Evolutionary conservation across 306 rosid genomes (phyloP).

Genomic region (Heteromeles arbutifolia): DNA sequence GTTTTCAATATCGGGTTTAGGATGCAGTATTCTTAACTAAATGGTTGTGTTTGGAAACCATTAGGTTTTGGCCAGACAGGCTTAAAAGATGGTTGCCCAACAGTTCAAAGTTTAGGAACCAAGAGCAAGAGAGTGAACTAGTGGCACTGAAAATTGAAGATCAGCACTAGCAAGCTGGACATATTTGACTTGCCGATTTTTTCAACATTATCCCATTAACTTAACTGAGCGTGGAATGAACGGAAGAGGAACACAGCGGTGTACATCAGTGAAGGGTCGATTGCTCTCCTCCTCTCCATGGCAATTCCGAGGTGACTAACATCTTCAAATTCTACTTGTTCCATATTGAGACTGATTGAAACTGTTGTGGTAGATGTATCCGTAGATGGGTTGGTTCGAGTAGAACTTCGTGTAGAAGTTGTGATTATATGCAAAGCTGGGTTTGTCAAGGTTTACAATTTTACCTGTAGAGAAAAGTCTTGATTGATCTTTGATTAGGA

Average conservation of each 20-base stretch:
- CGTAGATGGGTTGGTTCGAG: neutral
- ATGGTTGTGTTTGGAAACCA: conserved; percentile 6
- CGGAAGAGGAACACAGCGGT: neutral
- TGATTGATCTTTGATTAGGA: neutral
- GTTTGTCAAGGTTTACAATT: neutral
- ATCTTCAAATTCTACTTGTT: neutral
- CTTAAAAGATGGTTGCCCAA: conserved; percentile 66
- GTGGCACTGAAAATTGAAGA: conserved; percentile 49
- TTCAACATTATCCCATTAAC: conserved; percentile 10
- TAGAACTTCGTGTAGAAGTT: neutral
- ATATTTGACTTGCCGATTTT: neutral
- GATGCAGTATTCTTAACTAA: neutral
- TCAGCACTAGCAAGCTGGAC: conserved; percentile 31
- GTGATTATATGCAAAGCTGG: neutral
- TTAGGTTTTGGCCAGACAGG: conserved; percentile 85
- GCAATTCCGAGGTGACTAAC: conserved; percentile 11
- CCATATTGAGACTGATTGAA: neutral
- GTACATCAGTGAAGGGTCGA: conserved; percentile 3
- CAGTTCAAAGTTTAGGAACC: conserved; percentile 56
- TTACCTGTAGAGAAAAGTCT: neutral
- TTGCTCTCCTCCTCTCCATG: conserved; percentile 3
- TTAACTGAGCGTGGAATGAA: conserved; percentile 8
- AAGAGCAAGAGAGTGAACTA: conserved; percentile 73
- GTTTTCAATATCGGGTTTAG: neutral
- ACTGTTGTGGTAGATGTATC: neutral